Evolutionary conservation across 169 alveolate species (phyloP).

Genomic region (Eimeria tenella): DNA sequence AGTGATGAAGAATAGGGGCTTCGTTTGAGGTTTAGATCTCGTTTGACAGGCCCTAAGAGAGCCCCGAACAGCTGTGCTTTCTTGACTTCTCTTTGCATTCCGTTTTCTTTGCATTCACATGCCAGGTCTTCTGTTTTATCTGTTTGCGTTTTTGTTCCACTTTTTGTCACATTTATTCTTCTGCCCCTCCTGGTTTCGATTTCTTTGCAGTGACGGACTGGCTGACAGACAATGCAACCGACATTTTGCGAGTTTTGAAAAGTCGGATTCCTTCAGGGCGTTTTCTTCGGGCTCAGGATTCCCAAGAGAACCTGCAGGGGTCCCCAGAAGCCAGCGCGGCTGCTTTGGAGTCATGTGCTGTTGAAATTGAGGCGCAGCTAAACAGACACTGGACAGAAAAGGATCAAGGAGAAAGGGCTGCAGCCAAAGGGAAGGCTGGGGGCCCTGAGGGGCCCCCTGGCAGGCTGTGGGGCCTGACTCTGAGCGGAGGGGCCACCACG

Average conservation of each 20-base stretch:
- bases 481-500: conserved; percentile 44
- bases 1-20: background rate
- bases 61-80: background rate
- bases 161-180: background rate
- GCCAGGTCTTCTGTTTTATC: background rate
- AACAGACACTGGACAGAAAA: background rate
- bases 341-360: background rate
- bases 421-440: background rate
- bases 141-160: background rate
- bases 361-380: background rate
- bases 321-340: background rate
- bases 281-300: background rate
- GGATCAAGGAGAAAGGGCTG: background rate
- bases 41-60: background rate
- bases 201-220: conserved; percentile 24
- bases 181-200: background rate
- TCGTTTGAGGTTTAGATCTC: background rate
- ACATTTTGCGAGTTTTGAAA: background rate
- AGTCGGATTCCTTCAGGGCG: background rate
- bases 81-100: background rate
- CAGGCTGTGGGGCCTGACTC: conserved; percentile 41
- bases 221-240: background rate
- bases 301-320: background rate
- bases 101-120: background rate
- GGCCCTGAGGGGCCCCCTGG: conserved; percentile 22